Evolutionary conservation across 2,329 filamentous ascomycete species (phyloP), one percentile per base, ranked within the genome.

Genomic region (Fusarium musae): DNA sequence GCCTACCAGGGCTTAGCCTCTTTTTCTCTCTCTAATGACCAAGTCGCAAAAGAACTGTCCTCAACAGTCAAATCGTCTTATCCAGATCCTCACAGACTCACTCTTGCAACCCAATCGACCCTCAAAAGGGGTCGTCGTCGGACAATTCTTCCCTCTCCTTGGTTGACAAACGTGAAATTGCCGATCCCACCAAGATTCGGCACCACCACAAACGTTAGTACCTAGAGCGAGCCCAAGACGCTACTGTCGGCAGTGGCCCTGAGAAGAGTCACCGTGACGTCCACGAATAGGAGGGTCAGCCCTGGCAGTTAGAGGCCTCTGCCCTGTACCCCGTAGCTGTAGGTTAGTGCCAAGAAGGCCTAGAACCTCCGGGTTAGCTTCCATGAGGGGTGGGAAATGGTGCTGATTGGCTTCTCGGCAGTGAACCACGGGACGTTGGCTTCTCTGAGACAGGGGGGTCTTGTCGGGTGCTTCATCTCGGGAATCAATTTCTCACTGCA

Each of bases 161-260:
- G 60, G 42, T 23, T 57, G 34, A 37, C 39, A 44, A 30, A 40
- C 28, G 32, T 39, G 39, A 36, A 40, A 37, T 32, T 62, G 67
- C 46, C 52, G 71, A 72, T 74, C 71, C 21, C 71, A 57, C 63
- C 54, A 74, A 56, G 28, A 56, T 60, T 54, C 26, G 52, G 30
- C 49, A 69, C 39, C 49, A 60, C 49, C 37, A 43, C 26, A 61
- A 28, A 21, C 37, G 34, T 62, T 21, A 12, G 37, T 39, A 39
- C 37, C 37, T 39, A 50, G 52, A 57, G 16, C 37, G 26, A 26
- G 26, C 26, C 26, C 26, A 10, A 39, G 47, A 58, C 70, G 72
- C 70, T 74, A 68, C 70, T 74, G 62, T 66, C 71, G 71, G 71
- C 67, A 73, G 62, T 72, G 44, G 46, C 52, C 67, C 37, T 54